These are phyloP conservation scores for Chalciporus sp. DNA, from an alignment of 1,284 basidiomycete species.

Conservation along the genomic window DNA sequence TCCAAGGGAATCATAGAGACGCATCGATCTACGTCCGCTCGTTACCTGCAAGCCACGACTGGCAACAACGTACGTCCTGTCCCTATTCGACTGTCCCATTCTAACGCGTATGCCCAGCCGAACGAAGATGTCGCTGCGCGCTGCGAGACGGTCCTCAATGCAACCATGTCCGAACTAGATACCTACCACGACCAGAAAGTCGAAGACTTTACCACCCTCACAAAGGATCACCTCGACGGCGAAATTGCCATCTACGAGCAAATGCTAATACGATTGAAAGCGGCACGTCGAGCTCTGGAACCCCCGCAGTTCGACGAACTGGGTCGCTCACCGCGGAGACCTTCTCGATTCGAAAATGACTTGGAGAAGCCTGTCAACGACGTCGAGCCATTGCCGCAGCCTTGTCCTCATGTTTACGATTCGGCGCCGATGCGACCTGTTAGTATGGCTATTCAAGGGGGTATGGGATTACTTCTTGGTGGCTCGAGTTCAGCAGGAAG, in stretches of 20 bases:
- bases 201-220: constrained; percentile 64
- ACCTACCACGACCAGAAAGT: constrained; percentile 74
- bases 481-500: constrained; percentile 40
- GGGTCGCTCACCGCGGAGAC: constrained; percentile 50
- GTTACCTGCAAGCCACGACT: constrained; percentile 57
- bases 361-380: constrained; percentile 56
- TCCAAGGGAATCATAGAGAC: constrained; percentile 70
- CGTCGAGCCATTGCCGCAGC: constrained; percentile 59
- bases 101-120: constrained; percentile 39
- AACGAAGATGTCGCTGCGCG: constrained; percentile 68
- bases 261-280: constrained; percentile 57
- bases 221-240: constrained; percentile 71
- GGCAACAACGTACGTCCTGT: constrained; percentile 40
- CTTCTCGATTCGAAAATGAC: constrained; percentile 76
- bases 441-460: constrained; percentile 71
- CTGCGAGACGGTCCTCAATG: constrained; percentile 87
- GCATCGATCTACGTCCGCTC: constrained; percentile 64
- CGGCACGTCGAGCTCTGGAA: constrained; percentile 57
- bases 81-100: background rate
- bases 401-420: constrained; percentile 77
- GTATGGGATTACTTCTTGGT: constrained; percentile 63
- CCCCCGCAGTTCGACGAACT: constrained; percentile 48
- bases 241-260: constrained; percentile 78
- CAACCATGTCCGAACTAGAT: constrained; percentile 86
- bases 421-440: constrained; percentile 75